A percentile compares a stretch with the other conserved stretches of the same genome.
Conservation (phyloP, 179 eudicot genomes). For the Patellifolia procumbens region DNA sequence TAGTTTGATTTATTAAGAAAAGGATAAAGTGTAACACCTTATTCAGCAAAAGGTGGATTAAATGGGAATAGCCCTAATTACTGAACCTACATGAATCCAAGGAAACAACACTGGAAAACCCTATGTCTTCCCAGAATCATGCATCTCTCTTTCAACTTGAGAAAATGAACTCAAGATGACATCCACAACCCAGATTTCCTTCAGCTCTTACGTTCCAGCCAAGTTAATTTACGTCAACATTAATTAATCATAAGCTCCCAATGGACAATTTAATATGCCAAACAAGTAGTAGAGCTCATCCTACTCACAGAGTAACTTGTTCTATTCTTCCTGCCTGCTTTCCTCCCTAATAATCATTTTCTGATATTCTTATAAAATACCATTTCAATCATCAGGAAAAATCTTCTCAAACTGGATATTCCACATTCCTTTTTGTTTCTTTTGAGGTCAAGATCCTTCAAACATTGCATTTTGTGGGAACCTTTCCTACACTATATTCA, state of each 20-base stretch:
- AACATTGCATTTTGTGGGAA: not conserved
- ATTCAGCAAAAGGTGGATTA: not conserved
- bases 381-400: not conserved
- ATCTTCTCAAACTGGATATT: not conserved
- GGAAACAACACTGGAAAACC: not conserved
- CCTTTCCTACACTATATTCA: not conserved
- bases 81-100: not conserved
- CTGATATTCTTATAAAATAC: not conserved
- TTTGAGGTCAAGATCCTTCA: not conserved
- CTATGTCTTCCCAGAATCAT: not conserved
- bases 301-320: not conserved
- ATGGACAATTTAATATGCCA: not conserved
- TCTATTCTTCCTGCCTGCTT: not conserved
- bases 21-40: not conserved
- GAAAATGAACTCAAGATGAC: not conserved
- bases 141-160: not conserved
- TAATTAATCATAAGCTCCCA: not conserved
- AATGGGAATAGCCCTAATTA: not conserved
- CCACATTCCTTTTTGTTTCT: not conserved
- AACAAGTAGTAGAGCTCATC: not conserved
- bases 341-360: not conserved
- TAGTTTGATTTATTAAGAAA: not conserved
- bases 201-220: not conserved
- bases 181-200: not conserved
- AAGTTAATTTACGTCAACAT: not conserved